These are phyloP conservation scores for Alternaria alternata DNA, from an alignment of 2,329 filamentous ascomycete genomes.

Conservation along the genomic window DNA sequence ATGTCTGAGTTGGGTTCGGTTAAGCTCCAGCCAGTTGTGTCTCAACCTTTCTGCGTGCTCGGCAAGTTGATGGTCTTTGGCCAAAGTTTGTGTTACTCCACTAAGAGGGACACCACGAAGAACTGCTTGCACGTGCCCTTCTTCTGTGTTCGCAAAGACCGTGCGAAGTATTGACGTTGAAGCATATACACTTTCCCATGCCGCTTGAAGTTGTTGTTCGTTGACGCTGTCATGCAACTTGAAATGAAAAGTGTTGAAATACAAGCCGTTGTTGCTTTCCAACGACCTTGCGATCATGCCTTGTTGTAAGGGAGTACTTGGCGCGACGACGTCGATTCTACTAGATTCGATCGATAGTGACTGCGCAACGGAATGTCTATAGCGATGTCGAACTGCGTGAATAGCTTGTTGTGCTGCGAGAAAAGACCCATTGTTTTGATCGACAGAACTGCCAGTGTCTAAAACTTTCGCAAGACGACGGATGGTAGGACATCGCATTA, in stretches of 20 bases:
- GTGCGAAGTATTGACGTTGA: constrained; percentile 74
- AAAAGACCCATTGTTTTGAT: constrained; percentile 36
- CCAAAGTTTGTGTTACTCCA: constrained; percentile 26
- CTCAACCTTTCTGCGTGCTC: constrained; percentile 48
- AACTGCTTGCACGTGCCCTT: constrained; percentile 80
- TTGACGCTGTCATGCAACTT: constrained; percentile 59
- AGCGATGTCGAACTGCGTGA: constrained; percentile 69
- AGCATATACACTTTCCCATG: constrained; percentile 65
- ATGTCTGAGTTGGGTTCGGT: constrained; percentile 57
- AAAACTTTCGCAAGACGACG: constrained; percentile 51
- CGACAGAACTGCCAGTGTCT: constrained; percentile 5
- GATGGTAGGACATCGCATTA: constrained; percentile 67
- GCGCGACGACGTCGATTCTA: constrained; percentile 76
- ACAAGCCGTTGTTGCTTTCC: constrained; percentile 65
- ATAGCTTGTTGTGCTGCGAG: constrained; percentile 67
- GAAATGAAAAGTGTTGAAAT: constrained; percentile 80
- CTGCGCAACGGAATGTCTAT: constrained; percentile 62
- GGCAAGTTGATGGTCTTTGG: constrained; percentile 30
- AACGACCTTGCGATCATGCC: constrained; percentile 81
- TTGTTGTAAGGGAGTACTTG: constrained; percentile 86
- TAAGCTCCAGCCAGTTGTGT: constrained; percentile 63
- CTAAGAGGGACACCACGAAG: constrained; percentile 53
- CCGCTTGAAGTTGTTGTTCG: constrained; percentile 58
- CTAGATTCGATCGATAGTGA: constrained; percentile 60
- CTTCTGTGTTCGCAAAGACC: constrained; percentile 73